Evolutionary conservation across 2,329 filamentous ascomycete genomes (phyloP).

Genomic region (Dactylellina drechsleri): DNA sequence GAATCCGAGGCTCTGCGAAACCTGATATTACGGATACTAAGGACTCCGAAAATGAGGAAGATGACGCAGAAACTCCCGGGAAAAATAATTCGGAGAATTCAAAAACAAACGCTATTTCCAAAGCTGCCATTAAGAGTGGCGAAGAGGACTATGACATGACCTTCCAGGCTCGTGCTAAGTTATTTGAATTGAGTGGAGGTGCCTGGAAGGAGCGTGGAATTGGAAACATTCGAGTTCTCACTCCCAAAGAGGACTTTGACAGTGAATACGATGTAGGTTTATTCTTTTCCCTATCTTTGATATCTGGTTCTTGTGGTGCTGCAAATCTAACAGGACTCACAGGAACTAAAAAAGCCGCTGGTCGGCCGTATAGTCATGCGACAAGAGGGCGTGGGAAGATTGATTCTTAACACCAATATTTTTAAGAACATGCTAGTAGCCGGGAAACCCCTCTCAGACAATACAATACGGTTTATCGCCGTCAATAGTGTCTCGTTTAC

Average conservation of each 20-base stretch:
- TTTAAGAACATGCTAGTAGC: conserved; percentile 38
- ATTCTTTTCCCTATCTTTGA: background rate
- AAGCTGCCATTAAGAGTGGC: conserved; percentile 38
- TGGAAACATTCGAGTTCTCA: conserved; percentile 37
- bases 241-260: conserved; percentile 27
- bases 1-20: conserved; percentile 28
- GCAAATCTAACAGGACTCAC: background rate
- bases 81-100: conserved; percentile 10
- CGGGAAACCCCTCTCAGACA: conserved; percentile 22
- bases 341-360: conserved; percentile 18
- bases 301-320: background rate
- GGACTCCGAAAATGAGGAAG: conserved; percentile 29
- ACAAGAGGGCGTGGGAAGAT: conserved; percentile 48
- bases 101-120: background rate
- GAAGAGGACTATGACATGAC: conserved; percentile 45
- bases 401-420: conserved; percentile 45
- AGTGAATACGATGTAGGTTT: conserved; percentile 17
- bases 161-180: conserved; percentile 43
- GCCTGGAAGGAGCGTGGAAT: conserved; percentile 50
- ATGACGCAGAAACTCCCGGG: conserved; percentile 13
- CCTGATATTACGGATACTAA: conserved; percentile 13
- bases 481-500: conserved; percentile 31
- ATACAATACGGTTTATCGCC: conserved; percentile 41
- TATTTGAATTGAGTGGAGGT: conserved; percentile 40
- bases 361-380: conserved; percentile 49